These are phyloP conservation scores for Odonthalia washingtoniensis DNA, from an alignment of 31 red algal genomes.

Conservation along the genomic window DNA sequence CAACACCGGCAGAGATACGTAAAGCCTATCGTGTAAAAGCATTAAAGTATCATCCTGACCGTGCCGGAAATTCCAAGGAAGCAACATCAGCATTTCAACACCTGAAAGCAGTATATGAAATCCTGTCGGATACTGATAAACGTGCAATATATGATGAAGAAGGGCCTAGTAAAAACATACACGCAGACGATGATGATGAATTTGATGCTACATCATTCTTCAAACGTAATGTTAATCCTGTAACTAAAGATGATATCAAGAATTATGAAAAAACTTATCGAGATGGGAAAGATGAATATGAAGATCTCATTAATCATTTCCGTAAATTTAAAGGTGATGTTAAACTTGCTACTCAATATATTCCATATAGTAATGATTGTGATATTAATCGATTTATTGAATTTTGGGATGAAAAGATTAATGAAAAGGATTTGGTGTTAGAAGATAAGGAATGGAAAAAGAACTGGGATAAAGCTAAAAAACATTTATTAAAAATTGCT, in stretches of 20 bases:
- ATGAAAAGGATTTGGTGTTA: conserved; percentile 14
- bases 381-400: conserved; percentile 73
- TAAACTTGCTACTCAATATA: conserved; percentile 59
- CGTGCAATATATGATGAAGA: conserved; percentile 86
- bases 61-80: conserved; percentile 60
- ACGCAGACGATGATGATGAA: conserved; percentile 63
- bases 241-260: conserved; percentile 64
- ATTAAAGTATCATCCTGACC: conserved; percentile 86
- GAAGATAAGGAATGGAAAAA: too few species aligned
- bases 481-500: conserved; percentile 19
- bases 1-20: conserved; percentile 67
- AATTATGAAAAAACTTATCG: conserved; percentile 76
- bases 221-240: conserved; percentile 25
- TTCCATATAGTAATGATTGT: conserved; percentile 78
- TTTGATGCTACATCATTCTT: conserved; percentile 53
- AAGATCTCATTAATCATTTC: conserved; percentile 82
- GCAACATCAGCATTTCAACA: conserved; percentile 82
- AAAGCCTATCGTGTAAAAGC: conserved; percentile 88
- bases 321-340: conserved; percentile 72
- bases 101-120: conserved; percentile 86
- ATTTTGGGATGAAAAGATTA: conserved; percentile 67
- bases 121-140: conserved; percentile 80
- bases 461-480: conserved; percentile 37
- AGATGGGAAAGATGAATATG: conserved; percentile 67
- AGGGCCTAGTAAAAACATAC: conserved; percentile 35